A percentile compares a stretch with the other conserved stretches of the same genome.
Evolutionary conservation across 2,329 filamentous ascomycete species (phyloP).

Genomic region (Stagonosporopsis rhizophila): DNA sequence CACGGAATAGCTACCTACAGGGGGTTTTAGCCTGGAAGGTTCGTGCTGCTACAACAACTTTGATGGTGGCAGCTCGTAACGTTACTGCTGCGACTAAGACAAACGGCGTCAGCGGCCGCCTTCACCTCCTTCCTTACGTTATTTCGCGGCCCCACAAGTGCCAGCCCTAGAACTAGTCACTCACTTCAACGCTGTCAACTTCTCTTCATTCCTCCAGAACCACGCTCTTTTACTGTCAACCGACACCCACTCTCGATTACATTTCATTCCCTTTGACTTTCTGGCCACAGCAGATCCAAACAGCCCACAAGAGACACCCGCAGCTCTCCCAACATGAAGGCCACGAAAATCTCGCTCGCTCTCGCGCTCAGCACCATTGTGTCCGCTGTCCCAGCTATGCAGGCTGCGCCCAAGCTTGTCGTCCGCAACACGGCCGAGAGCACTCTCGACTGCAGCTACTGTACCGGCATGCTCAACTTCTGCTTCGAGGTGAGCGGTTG

Average conservation of each 20-base stretch:
- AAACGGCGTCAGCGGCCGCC: background rate
- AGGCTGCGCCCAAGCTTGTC: background rate
- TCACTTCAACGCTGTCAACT: background rate
- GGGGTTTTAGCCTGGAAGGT: too few relatives aligned
- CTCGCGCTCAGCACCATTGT: background rate
- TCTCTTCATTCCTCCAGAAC: background rate
- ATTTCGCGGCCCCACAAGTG: background rate
- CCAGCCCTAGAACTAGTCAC: background rate
- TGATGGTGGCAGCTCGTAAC: background rate
- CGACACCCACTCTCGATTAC: background rate
- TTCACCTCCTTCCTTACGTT: slow-evolving; percentile 9
- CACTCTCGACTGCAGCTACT: slow-evolving; percentile 16
- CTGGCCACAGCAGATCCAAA: background rate
- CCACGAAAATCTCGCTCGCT: background rate
- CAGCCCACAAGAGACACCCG: background rate
- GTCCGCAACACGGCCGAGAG: background rate
- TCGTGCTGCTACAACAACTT: too few relatives aligned
- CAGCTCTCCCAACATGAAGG: background rate
- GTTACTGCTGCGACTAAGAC: background rate
- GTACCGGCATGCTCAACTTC: slow-evolving; percentile 11
- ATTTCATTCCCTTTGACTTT: background rate
- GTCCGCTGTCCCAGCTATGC: background rate
- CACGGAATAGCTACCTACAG: background rate
- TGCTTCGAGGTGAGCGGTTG: slow-evolving; percentile 1
- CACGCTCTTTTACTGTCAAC: slow-evolving; percentile 5